phyloP scores from a whole-genome alignment of 345 rosid species.

The Pugionium dolabratum region DNA sequence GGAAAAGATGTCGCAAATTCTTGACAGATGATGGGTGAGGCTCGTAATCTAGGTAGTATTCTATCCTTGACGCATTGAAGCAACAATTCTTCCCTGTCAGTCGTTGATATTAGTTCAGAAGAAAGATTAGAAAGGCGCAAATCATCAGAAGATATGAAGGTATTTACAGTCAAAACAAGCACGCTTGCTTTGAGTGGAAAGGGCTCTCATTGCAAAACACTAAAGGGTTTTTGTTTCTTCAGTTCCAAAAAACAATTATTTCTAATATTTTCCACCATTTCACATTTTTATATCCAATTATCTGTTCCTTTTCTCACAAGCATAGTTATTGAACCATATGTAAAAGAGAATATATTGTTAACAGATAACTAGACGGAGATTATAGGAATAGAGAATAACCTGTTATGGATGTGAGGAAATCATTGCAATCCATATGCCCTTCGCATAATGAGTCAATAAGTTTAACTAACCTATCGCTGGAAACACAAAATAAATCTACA shows the following conservation, averaged over 20 bases:
- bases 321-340: not conserved
- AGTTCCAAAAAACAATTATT: not conserved
- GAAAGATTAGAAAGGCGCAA: not conserved
- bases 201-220: too few species aligned
- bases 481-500: constrained; percentile 18
- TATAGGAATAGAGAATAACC: constrained; percentile 44
- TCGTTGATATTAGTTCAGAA: constrained; percentile 12
- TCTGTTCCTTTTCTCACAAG: not conserved
- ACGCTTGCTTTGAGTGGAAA: too few species aligned
- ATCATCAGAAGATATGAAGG: not conserved
- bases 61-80: constrained; percentile 65
- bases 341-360: not conserved
- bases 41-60: constrained; percentile 69
- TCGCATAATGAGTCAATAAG: constrained; percentile 76
- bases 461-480: constrained; percentile 60
- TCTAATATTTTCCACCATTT: not conserved
- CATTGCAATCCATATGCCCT: constrained; percentile 62
- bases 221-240: not conserved
- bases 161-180: not conserved
- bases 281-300: not conserved
- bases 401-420: constrained; percentile 77
- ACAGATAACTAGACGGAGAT: not conserved
- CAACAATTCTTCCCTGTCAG: constrained; percentile 82
- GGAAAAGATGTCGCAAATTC: constrained; percentile 88
- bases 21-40: constrained; percentile 92